Conservation (phyloP, 2,329 filamentous ascomycete genomes). For the Colletotrichum cereale region DNA sequence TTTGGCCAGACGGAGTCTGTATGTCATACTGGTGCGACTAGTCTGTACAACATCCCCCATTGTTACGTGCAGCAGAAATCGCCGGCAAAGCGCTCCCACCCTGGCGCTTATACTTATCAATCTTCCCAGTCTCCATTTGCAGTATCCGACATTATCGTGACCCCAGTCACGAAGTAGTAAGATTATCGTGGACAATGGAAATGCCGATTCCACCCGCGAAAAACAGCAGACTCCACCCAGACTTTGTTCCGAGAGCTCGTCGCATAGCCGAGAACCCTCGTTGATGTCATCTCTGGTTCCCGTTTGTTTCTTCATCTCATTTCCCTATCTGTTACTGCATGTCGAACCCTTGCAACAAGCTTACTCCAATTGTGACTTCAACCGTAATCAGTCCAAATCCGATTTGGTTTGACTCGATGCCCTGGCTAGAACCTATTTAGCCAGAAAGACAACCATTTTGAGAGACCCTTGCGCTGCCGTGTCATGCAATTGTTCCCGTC, state of each 20-base stretch:
- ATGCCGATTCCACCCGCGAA: conserved; percentile 38
- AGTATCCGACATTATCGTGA: not conserved
- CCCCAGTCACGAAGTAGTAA: conserved; percentile 15
- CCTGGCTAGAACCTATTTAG: conserved; percentile 4
- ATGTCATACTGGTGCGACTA: not conserved
- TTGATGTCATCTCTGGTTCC: conserved; percentile 37
- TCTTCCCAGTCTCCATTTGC: not conserved
- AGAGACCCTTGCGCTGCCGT: conserved; percentile 6
- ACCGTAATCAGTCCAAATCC: not conserved
- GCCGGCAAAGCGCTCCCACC: not conserved
- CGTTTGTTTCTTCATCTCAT: not conserved
- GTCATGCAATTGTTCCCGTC: conserved; percentile 31
- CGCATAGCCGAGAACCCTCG: conserved; percentile 40
- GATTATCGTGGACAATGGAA: conserved; percentile 14
- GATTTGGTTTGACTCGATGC: not conserved
- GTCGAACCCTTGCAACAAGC: conserved; percentile 11
- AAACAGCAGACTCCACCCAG: conserved; percentile 31
- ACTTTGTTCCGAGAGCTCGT: conserved; percentile 31
- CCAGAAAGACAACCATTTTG: not conserved
- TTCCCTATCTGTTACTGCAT: conserved; percentile 1
- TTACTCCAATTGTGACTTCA: conserved; percentile 5
- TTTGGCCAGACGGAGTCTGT: not conserved
- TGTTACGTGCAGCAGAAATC: not conserved
- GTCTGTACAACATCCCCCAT: conserved; percentile 22
- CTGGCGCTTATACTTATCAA: not conserved